phyloP scores from a whole-genome alignment of 108 stramenopile genomes.

The Cafeteria roenbergensis region DNA sequence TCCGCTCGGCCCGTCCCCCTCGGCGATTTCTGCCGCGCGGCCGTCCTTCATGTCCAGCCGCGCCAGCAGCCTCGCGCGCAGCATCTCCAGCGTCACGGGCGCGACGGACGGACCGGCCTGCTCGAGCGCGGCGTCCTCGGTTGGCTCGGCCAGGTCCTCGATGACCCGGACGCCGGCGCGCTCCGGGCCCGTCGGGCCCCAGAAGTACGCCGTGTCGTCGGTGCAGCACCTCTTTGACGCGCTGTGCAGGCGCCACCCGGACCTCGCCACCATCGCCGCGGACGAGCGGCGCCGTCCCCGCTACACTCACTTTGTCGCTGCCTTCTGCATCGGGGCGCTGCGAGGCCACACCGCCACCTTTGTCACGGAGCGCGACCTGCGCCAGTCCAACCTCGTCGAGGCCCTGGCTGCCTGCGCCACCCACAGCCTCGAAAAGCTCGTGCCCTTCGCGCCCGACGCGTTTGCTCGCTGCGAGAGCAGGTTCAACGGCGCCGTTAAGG shows the following conservation, averaged over 20 bases:
- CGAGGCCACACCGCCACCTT: neutral
- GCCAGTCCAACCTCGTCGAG: neutral
- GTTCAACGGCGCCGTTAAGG: neutral
- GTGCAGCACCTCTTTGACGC: too few species aligned
- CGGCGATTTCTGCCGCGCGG: too few species aligned
- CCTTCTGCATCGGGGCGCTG: neutral
- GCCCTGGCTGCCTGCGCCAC: neutral
- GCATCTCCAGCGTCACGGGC: too few species aligned
- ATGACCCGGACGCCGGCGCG: too few species aligned
- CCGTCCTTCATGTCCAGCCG: too few species aligned
- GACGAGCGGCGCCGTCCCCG: neutral
- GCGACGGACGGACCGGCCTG: too few species aligned
- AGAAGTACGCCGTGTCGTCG: too few species aligned
- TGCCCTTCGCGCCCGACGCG: neutral
- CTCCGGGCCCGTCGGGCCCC: too few species aligned
- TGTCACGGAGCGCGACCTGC: neutral
- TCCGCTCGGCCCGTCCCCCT: too few species aligned
- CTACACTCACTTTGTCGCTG: neutral
- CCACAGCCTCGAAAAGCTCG: neutral
- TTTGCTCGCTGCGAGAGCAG: neutral
- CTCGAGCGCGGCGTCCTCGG: too few species aligned
- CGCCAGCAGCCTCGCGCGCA: too few species aligned
- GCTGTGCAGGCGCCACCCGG: neutral
- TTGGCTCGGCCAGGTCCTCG: too few species aligned
- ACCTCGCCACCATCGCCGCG: neutral